Base-by-base conservation (phyloP, 1,139 yeast genomes). In the Kodamaea alishanica region DNA sequence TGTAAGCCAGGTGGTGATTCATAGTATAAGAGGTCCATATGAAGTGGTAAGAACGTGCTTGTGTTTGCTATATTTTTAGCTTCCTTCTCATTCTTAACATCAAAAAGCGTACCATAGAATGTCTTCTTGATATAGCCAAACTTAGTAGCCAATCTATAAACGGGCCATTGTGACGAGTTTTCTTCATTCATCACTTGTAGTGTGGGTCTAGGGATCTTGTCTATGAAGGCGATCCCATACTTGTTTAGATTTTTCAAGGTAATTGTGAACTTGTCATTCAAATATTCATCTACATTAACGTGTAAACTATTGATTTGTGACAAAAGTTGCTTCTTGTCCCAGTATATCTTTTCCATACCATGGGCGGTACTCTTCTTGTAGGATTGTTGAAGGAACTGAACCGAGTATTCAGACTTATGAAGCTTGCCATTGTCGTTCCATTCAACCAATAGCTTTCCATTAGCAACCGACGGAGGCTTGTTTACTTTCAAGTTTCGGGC, bases 1-100 rank as follows among this genome's bases (percentile, higher is more conserved):
- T 86, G 94, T 29, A 85, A 65, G 0, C 95, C 95, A 0, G 95
- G 95, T 1, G 94, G 94, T 7, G 89, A 80, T 56, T 86, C 92
- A 54, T 84, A 81, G 60, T 85, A 86, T 37, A 82, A 69, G 30
- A 86, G 67, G 50, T 86, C 95, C 87, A 84, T 85, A 52, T 86
- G 95, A 41, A 86, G 66, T 4, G 92, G 92, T 38, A 86, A 67
- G 47, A 78, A 79, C 2, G 73, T 73, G 36, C 73, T 70, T 2
- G 94, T 83, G 52, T 84, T 79, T 1, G 94, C 94, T 35, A 85
- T 81, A 48, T 86, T 84, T 40, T 74, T 78, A n/a, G 92, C 85
- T 8, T 77, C 73, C 33, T 61, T 60, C 8, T 71, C 73, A 30
- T 79, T 77, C 40, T 70, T 73, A 5, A 85, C 92, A 53, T 85